Percentiles rank a stretch among this genome's conserved stretches.
These are phyloP conservation scores for Pinus albicaulis DNA, from an alignment of 75 land plant species.

Conservation along the genomic window DNA sequence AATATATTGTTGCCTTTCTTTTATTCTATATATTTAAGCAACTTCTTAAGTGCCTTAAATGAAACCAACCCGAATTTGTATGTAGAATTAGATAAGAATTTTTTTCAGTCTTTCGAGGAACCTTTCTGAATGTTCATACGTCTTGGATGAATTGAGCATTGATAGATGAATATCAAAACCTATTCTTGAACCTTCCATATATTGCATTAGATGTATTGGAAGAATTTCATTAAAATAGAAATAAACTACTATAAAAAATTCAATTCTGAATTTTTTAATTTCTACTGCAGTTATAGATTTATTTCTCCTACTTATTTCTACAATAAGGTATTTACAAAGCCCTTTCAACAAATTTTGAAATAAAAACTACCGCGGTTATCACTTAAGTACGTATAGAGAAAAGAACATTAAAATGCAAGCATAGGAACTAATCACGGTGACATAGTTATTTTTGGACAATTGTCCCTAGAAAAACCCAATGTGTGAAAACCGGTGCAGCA, in stretches of 20 bases:
- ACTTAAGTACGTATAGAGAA: too few species aligned
- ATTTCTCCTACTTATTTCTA: too few species aligned
- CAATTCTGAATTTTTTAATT: too few species aligned
- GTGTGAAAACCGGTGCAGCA: too few species aligned
- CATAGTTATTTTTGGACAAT: too few species aligned
- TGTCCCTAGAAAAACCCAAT: too few species aligned
- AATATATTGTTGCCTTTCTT: not conserved
- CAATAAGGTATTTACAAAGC: too few species aligned
- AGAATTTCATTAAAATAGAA: conserved; percentile 58
- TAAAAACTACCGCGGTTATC: too few species aligned
- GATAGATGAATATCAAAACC: not conserved
- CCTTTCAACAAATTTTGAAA: too few species aligned
- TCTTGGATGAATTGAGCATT: not conserved
- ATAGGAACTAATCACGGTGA: too few species aligned
- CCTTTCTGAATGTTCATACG: conserved; percentile 1
- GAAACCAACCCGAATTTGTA: conserved; percentile 87
- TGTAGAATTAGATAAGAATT: conserved; percentile 48
- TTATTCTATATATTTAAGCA: conserved; percentile 29
- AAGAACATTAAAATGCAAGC: too few species aligned
- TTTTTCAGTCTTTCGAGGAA: conserved; percentile 22
- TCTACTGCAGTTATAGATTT: too few species aligned
- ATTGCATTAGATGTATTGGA: conserved; percentile 11
- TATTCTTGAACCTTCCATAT: conserved; percentile 12
- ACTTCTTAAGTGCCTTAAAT: conserved; percentile 60
- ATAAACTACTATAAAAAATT: conserved; percentile 48